Percentiles rank a stretch among this genome's conserved stretches.
phyloP scores from a whole-genome alignment of 192 early-diverging fungal genomes.

The Entomortierella parvispora region DNA sequence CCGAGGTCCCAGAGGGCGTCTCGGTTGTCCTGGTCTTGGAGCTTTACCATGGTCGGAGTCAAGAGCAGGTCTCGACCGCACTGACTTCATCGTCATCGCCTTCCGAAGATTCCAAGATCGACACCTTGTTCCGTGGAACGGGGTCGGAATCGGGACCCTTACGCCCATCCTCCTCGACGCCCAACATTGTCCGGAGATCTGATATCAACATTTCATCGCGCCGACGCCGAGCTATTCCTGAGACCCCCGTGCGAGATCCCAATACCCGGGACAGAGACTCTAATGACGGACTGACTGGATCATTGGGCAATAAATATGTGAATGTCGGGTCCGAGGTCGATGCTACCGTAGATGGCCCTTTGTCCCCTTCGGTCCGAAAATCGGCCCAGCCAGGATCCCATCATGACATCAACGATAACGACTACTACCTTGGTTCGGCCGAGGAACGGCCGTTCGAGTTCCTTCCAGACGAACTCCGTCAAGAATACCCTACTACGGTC shows the following conservation, averaged over 20 bases:
- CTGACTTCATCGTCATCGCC: not conserved
- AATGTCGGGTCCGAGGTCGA: too few species aligned
- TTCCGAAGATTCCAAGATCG: not conserved
- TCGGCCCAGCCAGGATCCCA: not conserved
- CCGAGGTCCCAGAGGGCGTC: conserved; percentile 7
- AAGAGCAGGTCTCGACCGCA: not conserved
- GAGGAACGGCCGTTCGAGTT: conserved; percentile 4
- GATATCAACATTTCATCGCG: conserved; percentile 26
- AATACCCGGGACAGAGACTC: not conserved
- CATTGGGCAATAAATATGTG: too few species aligned
- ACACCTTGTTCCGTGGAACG: too few species aligned
- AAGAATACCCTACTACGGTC: conserved; percentile 32
- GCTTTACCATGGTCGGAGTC: conserved; percentile 21
- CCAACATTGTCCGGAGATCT: conserved; percentile 27
- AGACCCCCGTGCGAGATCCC: not conserved
- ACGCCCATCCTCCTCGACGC: too few species aligned
- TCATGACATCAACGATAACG: conserved; percentile 21
- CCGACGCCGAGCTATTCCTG: not conserved
- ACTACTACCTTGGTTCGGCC: not conserved
- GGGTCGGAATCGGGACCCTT: not conserved
- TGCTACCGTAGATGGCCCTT: not conserved
- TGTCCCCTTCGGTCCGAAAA: too few species aligned
- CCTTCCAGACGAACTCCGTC: conserved; percentile 17
- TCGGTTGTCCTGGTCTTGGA: conserved; percentile 20
- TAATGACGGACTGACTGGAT: too few species aligned